These are phyloP conservation scores for Oehlia diaphana DNA, from an alignment of 192 early-diverging fungal species.

Conservation along the genomic window DNA sequence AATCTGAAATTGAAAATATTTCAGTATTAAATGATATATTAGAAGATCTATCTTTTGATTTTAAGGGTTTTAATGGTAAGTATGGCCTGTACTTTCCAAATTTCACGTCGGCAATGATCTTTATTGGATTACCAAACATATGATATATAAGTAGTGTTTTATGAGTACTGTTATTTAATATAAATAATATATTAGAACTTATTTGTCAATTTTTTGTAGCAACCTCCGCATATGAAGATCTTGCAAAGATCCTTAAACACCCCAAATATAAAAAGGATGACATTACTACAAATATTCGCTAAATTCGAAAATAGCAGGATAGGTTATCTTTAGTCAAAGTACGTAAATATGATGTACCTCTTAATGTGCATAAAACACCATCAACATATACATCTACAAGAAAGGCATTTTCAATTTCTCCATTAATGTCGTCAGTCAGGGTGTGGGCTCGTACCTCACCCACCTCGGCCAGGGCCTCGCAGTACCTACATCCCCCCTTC, in stretches of 20 bases:
- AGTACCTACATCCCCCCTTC: no score
- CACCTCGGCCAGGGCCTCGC: no score
- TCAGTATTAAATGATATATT: neutral
- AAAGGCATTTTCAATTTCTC: no score
- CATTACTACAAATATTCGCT: neutral
- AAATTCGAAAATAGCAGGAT: neutral
- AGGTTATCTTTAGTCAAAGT: neutral
- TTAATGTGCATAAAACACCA: neutral
- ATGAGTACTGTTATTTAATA: neutral
- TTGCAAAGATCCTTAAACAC: neutral
- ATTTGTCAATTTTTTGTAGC: neutral
- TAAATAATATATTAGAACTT: neutral
- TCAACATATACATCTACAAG: no score
- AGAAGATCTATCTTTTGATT: neutral
- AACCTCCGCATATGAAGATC: constrained; percentile 15
- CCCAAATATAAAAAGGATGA: neutral
- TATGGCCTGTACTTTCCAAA: neutral
- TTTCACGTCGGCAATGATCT: neutral
- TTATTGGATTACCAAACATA: neutral
- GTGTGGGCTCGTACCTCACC: no score
- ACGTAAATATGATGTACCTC: neutral
- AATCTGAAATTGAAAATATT: no score
- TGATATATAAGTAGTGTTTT: neutral
- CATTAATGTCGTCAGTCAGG: no score
- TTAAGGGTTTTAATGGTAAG: neutral